phyloP scores from a whole-genome alignment of 176 grass and related monocot genomes.

The Eleusine indica region DNA sequence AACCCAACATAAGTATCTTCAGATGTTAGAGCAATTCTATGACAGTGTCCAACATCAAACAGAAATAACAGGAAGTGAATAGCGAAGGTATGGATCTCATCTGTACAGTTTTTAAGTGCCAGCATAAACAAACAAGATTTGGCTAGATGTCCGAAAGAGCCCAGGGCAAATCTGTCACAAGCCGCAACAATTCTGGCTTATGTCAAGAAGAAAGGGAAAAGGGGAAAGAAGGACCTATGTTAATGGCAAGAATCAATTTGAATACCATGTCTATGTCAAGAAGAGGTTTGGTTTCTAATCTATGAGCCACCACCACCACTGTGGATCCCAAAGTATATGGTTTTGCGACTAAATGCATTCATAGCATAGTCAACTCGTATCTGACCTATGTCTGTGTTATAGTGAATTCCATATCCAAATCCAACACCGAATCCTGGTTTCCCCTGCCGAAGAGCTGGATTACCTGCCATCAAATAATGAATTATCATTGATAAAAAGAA shows the following conservation, averaged over 20 bases:
- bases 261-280: slow-evolving; percentile 36
- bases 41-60: background rate
- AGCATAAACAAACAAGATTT: slow-evolving; percentile 22
- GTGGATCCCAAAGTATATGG: slow-evolving; percentile 88
- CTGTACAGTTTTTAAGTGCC: slow-evolving; percentile 37
- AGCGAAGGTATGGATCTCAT: slow-evolving; percentile 10
- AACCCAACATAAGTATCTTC: background rate
- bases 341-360: slow-evolving; percentile 87
- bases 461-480: slow-evolving; percentile 54
- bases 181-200: background rate
- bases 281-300: slow-evolving; percentile 15
- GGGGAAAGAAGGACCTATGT: background rate
- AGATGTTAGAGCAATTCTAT: background rate
- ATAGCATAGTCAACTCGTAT: slow-evolving; percentile 75
- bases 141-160: slow-evolving; percentile 17
- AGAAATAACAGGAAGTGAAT: background rate
- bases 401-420: slow-evolving; percentile 81
- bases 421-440: slow-evolving; percentile 91
- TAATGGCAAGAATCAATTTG: slow-evolving; percentile 39
- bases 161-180: background rate
- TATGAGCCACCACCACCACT: slow-evolving; percentile 55
- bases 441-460: slow-evolving; percentile 79
- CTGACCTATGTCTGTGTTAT: slow-evolving; percentile 84
- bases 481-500: background rate
- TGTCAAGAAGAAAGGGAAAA: slow-evolving; percentile 6